Evolutionary conservation across 1,139 yeast genomes (phyloP).

Genomic region (Eremothecium coryli): DNA sequence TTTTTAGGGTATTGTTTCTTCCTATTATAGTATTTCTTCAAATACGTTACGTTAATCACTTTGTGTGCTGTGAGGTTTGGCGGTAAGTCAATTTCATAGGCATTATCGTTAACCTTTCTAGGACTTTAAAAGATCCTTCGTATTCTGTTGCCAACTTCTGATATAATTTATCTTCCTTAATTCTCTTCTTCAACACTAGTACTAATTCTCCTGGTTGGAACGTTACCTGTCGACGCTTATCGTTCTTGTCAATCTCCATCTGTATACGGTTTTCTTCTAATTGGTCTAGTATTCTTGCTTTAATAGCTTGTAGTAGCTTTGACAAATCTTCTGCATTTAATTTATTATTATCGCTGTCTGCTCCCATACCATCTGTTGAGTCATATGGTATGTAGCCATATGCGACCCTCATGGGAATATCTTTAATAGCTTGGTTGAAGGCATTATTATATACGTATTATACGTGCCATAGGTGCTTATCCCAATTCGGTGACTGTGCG

Average conservation of each 20-base stretch:
- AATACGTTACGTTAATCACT: conserved; percentile 8
- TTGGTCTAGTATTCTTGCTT: conserved; percentile 6
- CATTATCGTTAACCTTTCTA: conserved; percentile 9
- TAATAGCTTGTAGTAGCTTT: conserved; percentile 5
- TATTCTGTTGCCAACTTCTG: conserved; percentile 11
- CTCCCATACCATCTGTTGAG: conserved; percentile 4
- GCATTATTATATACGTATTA: conserved; percentile 15
- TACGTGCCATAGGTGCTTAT: conserved; percentile 11
- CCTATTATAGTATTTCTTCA: conserved; percentile 5
- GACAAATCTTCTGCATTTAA: conserved; percentile 6
- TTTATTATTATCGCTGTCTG: neutral
- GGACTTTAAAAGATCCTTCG: conserved; percentile 11
- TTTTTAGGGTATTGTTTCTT: neutral
- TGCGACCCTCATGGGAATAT: conserved; percentile 11
- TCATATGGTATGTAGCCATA: conserved; percentile 11
- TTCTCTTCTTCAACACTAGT: conserved; percentile 9
- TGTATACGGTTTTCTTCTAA: conserved; percentile 5
- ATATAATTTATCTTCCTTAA: conserved; percentile 9
- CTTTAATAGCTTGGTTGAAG: conserved; percentile 3
- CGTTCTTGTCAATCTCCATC: conserved; percentile 8
- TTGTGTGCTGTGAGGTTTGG: conserved; percentile 5
- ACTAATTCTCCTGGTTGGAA: conserved; percentile 10
- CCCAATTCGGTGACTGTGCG: conserved; percentile 11
- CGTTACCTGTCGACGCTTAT: conserved; percentile 2
- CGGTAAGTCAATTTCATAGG: conserved; percentile 12